Evolutionary conservation across 1,284 basidiomycete genomes (phyloP).

Genomic region (Mycosarcoma maydis): DNA sequence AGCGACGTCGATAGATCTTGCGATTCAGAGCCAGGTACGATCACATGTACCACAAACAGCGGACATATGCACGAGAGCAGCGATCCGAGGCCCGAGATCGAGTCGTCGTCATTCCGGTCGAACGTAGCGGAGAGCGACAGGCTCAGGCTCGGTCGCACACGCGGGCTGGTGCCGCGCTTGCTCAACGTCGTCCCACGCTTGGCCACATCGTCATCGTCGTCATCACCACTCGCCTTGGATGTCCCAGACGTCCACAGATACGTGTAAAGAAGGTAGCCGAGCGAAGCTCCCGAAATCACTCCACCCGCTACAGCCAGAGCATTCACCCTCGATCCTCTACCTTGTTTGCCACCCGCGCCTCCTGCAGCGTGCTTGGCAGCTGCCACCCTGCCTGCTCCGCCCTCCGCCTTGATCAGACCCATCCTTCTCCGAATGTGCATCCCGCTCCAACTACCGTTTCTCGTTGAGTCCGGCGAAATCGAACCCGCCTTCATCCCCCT

Average conservation of each 20-base stretch:
- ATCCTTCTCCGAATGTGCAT: slow-evolving; percentile 30
- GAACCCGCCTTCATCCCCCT: not conserved
- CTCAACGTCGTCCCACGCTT: too few relatives aligned
- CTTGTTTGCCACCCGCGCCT: not conserved
- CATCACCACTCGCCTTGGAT: slow-evolving; percentile 6
- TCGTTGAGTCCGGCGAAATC: not conserved
- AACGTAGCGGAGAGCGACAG: slow-evolving; percentile 34
- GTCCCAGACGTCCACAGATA: slow-evolving; percentile 15
- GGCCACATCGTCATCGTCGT: slow-evolving; percentile 30
- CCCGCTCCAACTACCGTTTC: slow-evolving; percentile 15
- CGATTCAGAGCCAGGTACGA: slow-evolving; percentile 15
- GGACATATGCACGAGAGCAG: slow-evolving; percentile 20
- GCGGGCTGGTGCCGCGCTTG: not conserved
- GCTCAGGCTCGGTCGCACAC: slow-evolving; percentile 16
- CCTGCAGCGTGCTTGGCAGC: not conserved
- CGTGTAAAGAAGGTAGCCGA: slow-evolving; percentile 35
- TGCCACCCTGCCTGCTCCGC: not conserved
- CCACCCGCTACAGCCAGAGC: slow-evolving; percentile 36
- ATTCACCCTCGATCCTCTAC: slow-evolving; percentile 5
- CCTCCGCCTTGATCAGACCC: slow-evolving; percentile 1
- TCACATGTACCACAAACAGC: slow-evolving; percentile 35
- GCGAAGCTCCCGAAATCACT: slow-evolving; percentile 25
- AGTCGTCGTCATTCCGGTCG: not conserved
- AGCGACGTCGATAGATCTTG: slow-evolving; percentile 21
- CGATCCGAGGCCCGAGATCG: slow-evolving; percentile 12